Evolutionary conservation across 2,329 filamentous ascomycete genomes (phyloP).

Genomic region (Ascosphaera apis): DNA sequence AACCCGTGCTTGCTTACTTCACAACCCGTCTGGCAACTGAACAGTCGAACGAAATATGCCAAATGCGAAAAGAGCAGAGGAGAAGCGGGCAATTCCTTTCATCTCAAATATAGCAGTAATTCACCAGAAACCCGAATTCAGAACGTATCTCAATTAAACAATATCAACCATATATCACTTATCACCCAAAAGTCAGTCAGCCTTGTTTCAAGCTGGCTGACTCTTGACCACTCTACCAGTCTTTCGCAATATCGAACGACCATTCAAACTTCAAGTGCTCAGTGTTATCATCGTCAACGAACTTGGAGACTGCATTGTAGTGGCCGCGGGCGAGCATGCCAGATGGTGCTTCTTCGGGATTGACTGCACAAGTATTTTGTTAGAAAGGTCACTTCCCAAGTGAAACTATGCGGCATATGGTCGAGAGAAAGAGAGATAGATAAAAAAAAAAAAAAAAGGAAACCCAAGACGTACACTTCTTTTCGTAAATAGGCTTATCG

Average conservation of each 20-base stretch:
- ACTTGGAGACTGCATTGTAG: conserved; percentile 75
- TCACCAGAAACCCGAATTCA: too few species aligned
- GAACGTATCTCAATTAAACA: too few species aligned
- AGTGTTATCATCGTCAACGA: conserved; percentile 87
- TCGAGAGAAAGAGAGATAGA: neutral
- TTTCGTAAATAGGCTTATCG: conserved; percentile 63
- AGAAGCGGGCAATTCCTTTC: too few species aligned
- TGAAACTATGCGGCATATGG: neutral
- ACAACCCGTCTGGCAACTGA: too few species aligned
- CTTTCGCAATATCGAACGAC: conserved; percentile 91
- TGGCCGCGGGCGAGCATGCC: conserved; percentile 77
- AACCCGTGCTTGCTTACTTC: too few species aligned
- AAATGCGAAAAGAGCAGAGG: too few species aligned
- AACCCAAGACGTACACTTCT: conserved; percentile 50
- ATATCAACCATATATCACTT: too few species aligned
- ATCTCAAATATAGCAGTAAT: too few species aligned
- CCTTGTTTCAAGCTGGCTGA: too few species aligned
- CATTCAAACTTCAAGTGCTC: conserved; percentile 82
- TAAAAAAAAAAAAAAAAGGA: neutral
- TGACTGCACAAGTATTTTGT: conserved; percentile 32
- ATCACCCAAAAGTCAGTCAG: too few species aligned
- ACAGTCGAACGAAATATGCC: too few species aligned
- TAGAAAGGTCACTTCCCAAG: neutral
- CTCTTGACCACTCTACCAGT: too few species aligned
- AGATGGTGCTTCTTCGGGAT: conserved; percentile 73